These are phyloP conservation scores for Fusarium ambrosium DNA, from an alignment of 2,329 filamentous ascomycete species.

Conservation along the genomic window DNA sequence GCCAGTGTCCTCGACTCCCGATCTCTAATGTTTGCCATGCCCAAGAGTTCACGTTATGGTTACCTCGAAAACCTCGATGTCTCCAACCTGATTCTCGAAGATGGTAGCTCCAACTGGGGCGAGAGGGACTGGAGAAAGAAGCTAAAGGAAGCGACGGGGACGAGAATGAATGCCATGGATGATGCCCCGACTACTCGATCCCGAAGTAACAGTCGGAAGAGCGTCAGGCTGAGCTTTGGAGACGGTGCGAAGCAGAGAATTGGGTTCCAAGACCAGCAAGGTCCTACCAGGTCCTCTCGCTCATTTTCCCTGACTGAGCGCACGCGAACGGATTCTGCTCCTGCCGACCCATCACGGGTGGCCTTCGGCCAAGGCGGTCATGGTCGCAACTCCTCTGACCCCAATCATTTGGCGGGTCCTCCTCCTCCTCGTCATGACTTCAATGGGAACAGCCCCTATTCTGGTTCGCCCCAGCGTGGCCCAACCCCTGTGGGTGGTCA, in stretches of 20 bases:
- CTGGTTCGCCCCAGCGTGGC: slow-evolving; percentile 51
- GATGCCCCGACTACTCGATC: slow-evolving; percentile 60
- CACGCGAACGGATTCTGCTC: slow-evolving; percentile 65
- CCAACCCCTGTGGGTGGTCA: slow-evolving; percentile 56
- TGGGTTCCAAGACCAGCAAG: slow-evolving; percentile 70
- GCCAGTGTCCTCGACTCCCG: slow-evolving; percentile 88
- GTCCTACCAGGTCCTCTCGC: slow-evolving; percentile 65
- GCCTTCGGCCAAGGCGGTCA: slow-evolving; percentile 55
- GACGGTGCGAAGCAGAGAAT: slow-evolving; percentile 57
- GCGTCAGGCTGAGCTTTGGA: slow-evolving; percentile 67
- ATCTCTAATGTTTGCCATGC: slow-evolving; percentile 98
- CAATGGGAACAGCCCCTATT: slow-evolving; percentile 45
- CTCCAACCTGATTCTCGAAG: slow-evolving; percentile 80
- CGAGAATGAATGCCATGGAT: slow-evolving; percentile 77
- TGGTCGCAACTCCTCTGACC: slow-evolving; percentile 64
- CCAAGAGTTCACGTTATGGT: slow-evolving; percentile 86
- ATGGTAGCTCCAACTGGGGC: slow-evolving; percentile 82
- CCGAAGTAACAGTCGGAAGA: slow-evolving; percentile 70
- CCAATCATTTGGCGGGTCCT: slow-evolving; percentile 47
- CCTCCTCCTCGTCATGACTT: slow-evolving; percentile 44
- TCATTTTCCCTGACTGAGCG: slow-evolving; percentile 63
- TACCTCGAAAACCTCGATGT: slow-evolving; percentile 94
- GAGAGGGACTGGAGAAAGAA: slow-evolving; percentile 92
- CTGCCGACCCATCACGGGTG: slow-evolving; percentile 58
- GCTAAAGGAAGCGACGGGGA: slow-evolving; percentile 88